These are phyloP conservation scores for Neoarthrinium moseri DNA, from an alignment of 2,329 filamentous ascomycete genomes.

Conservation along the genomic window DNA sequence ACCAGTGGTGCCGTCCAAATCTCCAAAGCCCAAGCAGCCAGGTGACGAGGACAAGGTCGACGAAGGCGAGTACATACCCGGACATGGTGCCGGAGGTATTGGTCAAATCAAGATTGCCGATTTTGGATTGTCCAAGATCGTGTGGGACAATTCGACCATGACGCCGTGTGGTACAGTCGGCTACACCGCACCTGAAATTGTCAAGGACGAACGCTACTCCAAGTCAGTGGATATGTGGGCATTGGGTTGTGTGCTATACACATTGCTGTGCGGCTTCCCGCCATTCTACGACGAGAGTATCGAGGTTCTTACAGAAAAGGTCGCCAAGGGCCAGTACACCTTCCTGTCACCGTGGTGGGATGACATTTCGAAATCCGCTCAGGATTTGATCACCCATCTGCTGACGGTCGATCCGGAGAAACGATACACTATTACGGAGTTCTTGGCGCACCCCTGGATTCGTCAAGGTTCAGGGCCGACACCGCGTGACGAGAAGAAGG, in stretches of 20 bases:
- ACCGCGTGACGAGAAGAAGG: conserved; percentile 58
- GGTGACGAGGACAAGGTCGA: conserved; percentile 98
- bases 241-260: conserved; percentile 93
- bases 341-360: conserved; percentile 99
- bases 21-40: conserved; percentile 75
- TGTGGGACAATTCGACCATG: conserved; percentile 98
- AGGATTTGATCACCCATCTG: conserved; percentile 91
- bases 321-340: conserved; percentile 93
- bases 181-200: conserved; percentile 97
- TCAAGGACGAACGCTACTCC: conserved; percentile 97
- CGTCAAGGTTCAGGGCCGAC: conserved; percentile 57
- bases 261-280: conserved; percentile 92
- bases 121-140: conserved; percentile 95
- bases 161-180: conserved; percentile 98
- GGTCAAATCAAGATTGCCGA: conserved; percentile 96
- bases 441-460: conserved; percentile 94
- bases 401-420: conserved; percentile 94
- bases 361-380: conserved; percentile 91
- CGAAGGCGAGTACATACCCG: conserved; percentile 87
- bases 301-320: conserved; percentile 94
- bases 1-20: conserved; percentile 75
- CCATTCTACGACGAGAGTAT: conserved; percentile 99
- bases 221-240: conserved; percentile 99
- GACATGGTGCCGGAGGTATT: conserved; percentile 84
- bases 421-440: conserved; percentile 89